These are phyloP conservation scores for Plasmodium knowlesi DNA, from an alignment of 169 alveolate genomes.

Conservation along the genomic window DNA sequence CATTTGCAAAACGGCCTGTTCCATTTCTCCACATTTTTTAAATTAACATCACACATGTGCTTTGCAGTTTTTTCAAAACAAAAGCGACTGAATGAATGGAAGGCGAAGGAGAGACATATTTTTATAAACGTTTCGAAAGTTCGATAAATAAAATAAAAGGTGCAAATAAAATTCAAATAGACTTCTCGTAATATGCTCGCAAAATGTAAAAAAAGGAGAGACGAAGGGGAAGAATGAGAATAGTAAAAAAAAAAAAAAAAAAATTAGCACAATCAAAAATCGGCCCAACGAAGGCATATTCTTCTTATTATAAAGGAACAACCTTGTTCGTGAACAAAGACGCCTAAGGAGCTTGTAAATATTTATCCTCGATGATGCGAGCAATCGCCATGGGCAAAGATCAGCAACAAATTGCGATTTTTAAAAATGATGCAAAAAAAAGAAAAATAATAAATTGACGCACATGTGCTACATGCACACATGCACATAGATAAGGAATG, in stretches of 20 bases:
- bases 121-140: background rate
- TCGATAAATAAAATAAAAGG: background rate
- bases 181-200: background rate
- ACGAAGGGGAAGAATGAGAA: background rate
- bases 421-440: background rate
- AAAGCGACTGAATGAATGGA: background rate
- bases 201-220: background rate
- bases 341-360: background rate
- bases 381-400: background rate
- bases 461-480: background rate
- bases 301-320: background rate
- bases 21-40: background rate
- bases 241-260: background rate
- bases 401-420: background rate
- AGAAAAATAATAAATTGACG: background rate
- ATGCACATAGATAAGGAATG: background rate
- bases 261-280: background rate
- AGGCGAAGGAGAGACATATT: background rate
- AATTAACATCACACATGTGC: background rate
- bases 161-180: background rate
- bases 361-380: background rate
- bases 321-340: background rate
- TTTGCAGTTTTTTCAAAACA: background rate
- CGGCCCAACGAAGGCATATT: background rate
- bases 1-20: background rate